Evolutionary conservation across 129 eudicot genomes (phyloP), one percentile per base, ranked within the genome.

Genomic region (Silybum marianum): DNA sequence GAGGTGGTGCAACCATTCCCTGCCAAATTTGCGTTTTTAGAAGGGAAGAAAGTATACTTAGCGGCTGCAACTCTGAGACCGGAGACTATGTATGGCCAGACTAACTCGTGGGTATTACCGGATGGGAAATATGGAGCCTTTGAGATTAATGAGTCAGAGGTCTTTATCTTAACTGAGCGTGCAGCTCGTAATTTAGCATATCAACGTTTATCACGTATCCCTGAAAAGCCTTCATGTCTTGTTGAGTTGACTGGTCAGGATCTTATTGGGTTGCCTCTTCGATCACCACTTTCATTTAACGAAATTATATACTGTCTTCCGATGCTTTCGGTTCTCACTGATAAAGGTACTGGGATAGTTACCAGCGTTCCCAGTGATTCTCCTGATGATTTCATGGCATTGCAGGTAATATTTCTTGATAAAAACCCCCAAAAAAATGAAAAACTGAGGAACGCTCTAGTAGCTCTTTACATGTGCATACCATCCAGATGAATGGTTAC

Each of bases 301-400:
- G 91, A 89, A 9, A 78, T 88, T 23, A 93, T 91, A 58, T 93
- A 93, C 74, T 81, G 91, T 80, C 92, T 93, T 66, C 98, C 98
- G 8, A 93, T 93, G 97, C 76, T 89, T 10, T 91, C 98, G 1
- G 93, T 93, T 73, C 90, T 93, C 77, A 93, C 98, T 18, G 98
- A 93, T 54, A 93, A 89, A 80, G 98, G 98, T 80, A 93, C 98
- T 63, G 98, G 98, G 69, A 89, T 91, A 70, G 98, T 93, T 46
- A 93, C 97, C 32, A 91, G 98, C 66, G 98, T 93, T 36, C 98
- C 98, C 14, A 93, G 98, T 80, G 98, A 93, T 82, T 91, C 98
- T 4, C 98, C 98, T 6, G 98, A 93, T 88, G 98, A 93, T 84
- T 93, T 83, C 80, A 88, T 89, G 91, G 91, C 96, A 48, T 82